Evolutionary conservation across 2,329 filamentous ascomycete species (phyloP).

Genomic region (Zarea fungicola): DNA sequence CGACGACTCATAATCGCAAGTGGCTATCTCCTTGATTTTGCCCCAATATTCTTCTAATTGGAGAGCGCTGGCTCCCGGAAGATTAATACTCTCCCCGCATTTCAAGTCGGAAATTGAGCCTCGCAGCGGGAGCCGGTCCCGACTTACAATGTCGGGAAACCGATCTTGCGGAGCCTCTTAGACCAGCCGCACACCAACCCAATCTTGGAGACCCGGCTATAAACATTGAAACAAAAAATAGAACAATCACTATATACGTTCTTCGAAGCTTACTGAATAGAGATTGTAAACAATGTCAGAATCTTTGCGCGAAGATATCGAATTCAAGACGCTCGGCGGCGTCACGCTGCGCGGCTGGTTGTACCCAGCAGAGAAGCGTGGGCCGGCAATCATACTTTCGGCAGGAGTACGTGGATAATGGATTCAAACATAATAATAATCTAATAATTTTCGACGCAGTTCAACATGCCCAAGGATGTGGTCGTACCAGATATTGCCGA

Average conservation of each 20-base stretch:
- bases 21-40: no score
- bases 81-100: no score
- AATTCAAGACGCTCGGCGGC: background rate
- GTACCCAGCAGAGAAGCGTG: background rate
- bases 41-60: no score
- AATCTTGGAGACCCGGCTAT: background rate
- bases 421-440: background rate
- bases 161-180: no score
- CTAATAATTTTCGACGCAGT: background rate
- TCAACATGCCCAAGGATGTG: constrained; percentile 1
- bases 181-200: no score
- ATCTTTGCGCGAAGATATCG: background rate
- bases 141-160: background rate
- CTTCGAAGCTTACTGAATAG: no score
- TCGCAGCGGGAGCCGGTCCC: no score
- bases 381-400: background rate
- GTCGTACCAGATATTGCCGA: background rate
- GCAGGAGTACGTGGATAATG: background rate
- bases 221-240: background rate
- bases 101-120: no score
- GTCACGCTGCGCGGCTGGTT: background rate
- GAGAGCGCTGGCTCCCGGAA: no score
- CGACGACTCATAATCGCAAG: no score
- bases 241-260: no score
- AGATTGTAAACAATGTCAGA: no score